Conservation (phyloP, 495 filamentous ascomycete genomes). For the Talaromyces stipitatus region DNA sequence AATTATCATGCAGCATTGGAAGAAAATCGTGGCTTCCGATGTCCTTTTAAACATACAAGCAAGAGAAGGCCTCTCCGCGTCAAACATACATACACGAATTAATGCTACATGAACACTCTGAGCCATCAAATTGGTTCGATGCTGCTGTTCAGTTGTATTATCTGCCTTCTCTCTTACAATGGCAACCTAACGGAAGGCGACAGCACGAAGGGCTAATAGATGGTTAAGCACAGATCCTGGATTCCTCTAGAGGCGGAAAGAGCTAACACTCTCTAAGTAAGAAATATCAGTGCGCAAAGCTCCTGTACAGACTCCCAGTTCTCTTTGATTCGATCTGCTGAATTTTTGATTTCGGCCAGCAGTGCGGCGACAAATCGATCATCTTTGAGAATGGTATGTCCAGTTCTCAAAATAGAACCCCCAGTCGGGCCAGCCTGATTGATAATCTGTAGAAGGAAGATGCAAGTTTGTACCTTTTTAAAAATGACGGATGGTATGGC, state of each 20-base stretch:
- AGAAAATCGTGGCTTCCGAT: slow-evolving; percentile 23
- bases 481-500: slow-evolving; percentile 35
- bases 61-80: slow-evolving; percentile 21
- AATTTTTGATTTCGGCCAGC: slow-evolving; percentile 15
- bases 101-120: slow-evolving; percentile 22
- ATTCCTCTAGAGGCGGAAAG: slow-evolving; percentile 14
- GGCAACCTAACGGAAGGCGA: slow-evolving; percentile 11
- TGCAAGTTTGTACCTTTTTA: slow-evolving; percentile 32
- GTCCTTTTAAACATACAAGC: slow-evolving; percentile 9
- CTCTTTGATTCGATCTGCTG: slow-evolving; percentile 23
- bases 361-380: slow-evolving; percentile 14
- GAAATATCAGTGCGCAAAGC: slow-evolving; percentile 24
- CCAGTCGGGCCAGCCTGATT: slow-evolving; percentile 37
- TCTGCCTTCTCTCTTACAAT: slow-evolving; percentile 8
- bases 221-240: background rate
- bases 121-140: slow-evolving; percentile 14
- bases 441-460: slow-evolving; percentile 42
- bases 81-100: slow-evolving; percentile 30
- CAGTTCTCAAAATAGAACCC: slow-evolving; percentile 8
- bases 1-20: slow-evolving; percentile 31
- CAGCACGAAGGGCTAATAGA: slow-evolving; percentile 5
- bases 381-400: slow-evolving; percentile 23
- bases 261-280: slow-evolving; percentile 29
- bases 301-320: slow-evolving; percentile 44
- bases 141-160: slow-evolving; percentile 8